phyloP scores from a whole-genome alignment of 2,329 filamentous ascomycete species.

The Orbilia ellipsospora region DNA sequence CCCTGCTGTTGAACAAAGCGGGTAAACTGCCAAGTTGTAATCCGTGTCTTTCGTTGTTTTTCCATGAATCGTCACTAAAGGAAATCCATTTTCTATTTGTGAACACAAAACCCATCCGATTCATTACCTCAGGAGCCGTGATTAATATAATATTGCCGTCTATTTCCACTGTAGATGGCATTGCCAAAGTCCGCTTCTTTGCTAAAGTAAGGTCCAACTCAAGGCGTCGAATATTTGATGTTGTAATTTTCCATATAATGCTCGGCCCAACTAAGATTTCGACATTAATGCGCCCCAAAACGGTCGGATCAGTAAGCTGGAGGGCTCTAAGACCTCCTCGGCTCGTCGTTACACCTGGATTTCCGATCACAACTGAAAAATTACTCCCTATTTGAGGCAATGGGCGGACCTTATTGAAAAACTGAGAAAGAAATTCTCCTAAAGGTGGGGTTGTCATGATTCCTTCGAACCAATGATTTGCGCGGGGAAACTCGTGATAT shows the following conservation, averaged over 20 bases:
- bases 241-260: conserved; percentile 62
- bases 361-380: conserved; percentile 67
- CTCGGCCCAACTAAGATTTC: conserved; percentile 56
- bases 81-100: conserved; percentile 11
- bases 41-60: conserved; percentile 61
- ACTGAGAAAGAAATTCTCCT: conserved; percentile 65
- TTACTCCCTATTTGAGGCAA: conserved; percentile 58
- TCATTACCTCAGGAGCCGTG: too few relatives aligned
- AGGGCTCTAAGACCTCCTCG: conserved; percentile 67
- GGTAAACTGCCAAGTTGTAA: conserved; percentile 68
- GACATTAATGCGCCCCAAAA: conserved; percentile 66
- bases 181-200: background rate
- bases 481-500: conserved; percentile 67
- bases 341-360: conserved; percentile 67
- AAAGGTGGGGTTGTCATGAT: conserved; percentile 68
- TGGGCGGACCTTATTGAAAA: conserved; percentile 58
- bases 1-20: conserved; percentile 67
- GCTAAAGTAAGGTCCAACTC: conserved; percentile 12
- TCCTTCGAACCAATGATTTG: conserved; percentile 68
- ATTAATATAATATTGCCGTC: conserved; percentile 10
- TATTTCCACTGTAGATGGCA: background rate
- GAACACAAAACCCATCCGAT: conserved; percentile 2
- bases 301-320: conserved; percentile 59
- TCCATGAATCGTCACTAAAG: conserved; percentile 5
- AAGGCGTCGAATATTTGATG: conserved; percentile 64